Conservation (phyloP, 768 basidiomycete genomes). For the Leccinum arenicola region DNA sequence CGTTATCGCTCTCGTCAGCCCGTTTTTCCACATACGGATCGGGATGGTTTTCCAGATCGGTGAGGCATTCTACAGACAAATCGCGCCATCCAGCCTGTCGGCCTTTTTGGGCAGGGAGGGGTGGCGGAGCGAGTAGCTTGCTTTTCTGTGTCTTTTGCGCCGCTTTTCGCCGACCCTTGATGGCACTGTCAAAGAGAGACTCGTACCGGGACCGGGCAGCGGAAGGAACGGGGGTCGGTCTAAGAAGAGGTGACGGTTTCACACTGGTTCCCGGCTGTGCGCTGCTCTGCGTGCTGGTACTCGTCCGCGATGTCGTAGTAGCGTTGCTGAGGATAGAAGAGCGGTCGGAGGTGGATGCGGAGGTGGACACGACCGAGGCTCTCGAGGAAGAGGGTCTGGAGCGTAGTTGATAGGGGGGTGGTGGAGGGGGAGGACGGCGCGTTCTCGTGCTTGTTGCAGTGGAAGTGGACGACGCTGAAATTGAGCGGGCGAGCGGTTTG, state of each 20-base stretch:
- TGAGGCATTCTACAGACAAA: slow-evolving; percentile 64
- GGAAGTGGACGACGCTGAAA: slow-evolving; percentile 37
- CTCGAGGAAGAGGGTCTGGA: slow-evolving; percentile 35
- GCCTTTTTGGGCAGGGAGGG: slow-evolving; percentile 39
- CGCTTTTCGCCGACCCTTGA: slow-evolving; percentile 46
- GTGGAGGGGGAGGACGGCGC: slow-evolving; percentile 39
- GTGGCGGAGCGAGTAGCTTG: slow-evolving; percentile 32
- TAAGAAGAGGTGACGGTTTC: slow-evolving; percentile 35
- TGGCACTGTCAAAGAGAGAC: slow-evolving; percentile 58
- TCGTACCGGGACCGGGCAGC: slow-evolving; percentile 67
- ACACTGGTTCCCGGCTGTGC: slow-evolving; percentile 17
- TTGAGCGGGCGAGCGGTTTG: slow-evolving; percentile 31
- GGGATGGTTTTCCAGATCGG: slow-evolving; percentile 38
- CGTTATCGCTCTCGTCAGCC: slow-evolving; percentile 11
- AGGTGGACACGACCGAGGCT: slow-evolving; percentile 35
- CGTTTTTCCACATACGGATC: slow-evolving; percentile 13
- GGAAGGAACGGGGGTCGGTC: slow-evolving; percentile 67
- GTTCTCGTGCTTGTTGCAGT: slow-evolving; percentile 35
- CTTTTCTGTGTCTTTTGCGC: slow-evolving; percentile 27
- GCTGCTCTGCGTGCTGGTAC: slow-evolving; percentile 32
- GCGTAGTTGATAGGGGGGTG: slow-evolving; percentile 30
- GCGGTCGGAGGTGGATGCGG: slow-evolving; percentile 54
- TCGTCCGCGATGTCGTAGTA: slow-evolving; percentile 40
- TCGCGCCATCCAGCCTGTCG: slow-evolving; percentile 74
- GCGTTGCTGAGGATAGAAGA: slow-evolving; percentile 56